Percentiles rank a stretch among this genome's conserved stretches.
These are phyloP conservation scores for Cladosporium sp. DNA, from an alignment of 2,329 filamentous ascomycete genomes.

Conservation along the genomic window DNA sequence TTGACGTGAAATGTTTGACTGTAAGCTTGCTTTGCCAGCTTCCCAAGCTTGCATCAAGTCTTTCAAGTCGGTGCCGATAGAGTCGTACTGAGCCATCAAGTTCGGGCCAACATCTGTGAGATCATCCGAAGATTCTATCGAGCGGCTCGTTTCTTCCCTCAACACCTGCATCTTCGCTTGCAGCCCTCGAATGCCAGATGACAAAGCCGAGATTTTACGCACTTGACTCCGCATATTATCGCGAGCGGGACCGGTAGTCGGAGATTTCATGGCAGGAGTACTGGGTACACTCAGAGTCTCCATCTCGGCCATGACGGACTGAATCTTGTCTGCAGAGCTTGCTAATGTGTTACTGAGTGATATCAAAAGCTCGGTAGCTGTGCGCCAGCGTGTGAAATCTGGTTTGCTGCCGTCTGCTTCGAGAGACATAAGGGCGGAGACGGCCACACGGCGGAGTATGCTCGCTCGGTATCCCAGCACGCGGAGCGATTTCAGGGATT, in stretches of 20 bases:
- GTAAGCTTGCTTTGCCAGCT: conserved; percentile 71
- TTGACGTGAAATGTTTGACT: conserved; percentile 76
- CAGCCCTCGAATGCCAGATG: conserved; percentile 82
- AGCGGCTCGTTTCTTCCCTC: conserved; percentile 80
- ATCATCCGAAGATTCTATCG: conserved; percentile 64
- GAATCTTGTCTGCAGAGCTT: conserved; percentile 61
- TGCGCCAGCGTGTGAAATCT: conserved; percentile 75
- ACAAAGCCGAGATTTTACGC: conserved; percentile 81
- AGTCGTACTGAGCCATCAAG: conserved; percentile 88
- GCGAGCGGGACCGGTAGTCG: conserved; percentile 62
- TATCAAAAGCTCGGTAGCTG: conserved; percentile 70
- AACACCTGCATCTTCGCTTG: conserved; percentile 93
- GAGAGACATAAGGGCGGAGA: conserved; percentile 85
- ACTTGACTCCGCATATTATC: conserved; percentile 84
- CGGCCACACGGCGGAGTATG: conserved; percentile 74
- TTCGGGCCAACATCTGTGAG: conserved; percentile 65
- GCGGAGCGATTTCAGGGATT: conserved; percentile 75
- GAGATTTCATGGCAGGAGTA: conserved; percentile 55
- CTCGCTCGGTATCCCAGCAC: conserved; percentile 64
- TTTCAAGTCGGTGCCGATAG: conserved; percentile 82
- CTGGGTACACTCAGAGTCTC: conserved; percentile 55
- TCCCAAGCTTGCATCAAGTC: conserved; percentile 49
- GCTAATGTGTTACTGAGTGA: conserved; percentile 59
- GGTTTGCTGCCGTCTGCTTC: conserved; percentile 73
- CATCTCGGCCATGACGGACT: conserved; percentile 69